Conservation (phyloP, 176 grass and related monocot species). For the Phoenix roebelenii region DNA sequence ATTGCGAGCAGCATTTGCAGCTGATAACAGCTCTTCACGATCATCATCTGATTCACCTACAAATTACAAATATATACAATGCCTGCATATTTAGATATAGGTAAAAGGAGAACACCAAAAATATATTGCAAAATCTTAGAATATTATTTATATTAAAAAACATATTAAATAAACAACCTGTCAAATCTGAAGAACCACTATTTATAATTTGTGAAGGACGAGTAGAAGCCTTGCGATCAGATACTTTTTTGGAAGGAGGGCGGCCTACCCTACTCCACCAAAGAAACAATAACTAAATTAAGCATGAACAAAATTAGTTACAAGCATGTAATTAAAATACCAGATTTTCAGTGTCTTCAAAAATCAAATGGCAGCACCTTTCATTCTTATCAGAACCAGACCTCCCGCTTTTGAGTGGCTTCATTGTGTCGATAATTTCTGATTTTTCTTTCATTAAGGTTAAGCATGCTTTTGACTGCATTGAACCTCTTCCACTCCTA, state of each 20-base stretch:
- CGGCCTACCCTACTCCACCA: conserved; percentile 53
- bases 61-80: conserved; percentile 20
- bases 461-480: conserved; percentile 45
- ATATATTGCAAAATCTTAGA: not conserved
- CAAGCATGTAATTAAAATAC: not conserved
- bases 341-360: not conserved
- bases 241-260: conserved; percentile 46
- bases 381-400: conserved; percentile 52
- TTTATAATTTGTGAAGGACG: conserved; percentile 33
- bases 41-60: conserved; percentile 70
- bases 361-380: conserved; percentile 30
- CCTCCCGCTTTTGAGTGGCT: conserved; percentile 52
- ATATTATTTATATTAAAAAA: not conserved
- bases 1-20: conserved; percentile 58
- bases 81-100: conserved; percentile 1
- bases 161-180: conserved; percentile 30
- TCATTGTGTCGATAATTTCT: conserved; percentile 32
- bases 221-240: conserved; percentile 52
- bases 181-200: conserved; percentile 28
- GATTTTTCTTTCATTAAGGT: conserved; percentile 47
- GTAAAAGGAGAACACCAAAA: not conserved
- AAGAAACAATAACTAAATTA: not conserved
- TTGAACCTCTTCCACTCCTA: conserved; percentile 49
- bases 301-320: not conserved
- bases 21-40: conserved; percentile 73